Evolutionary conservation across 139 green algal species (phyloP), one percentile per base, ranked within the genome.

Genomic region (Chlorokybus atmophyticus): DNA sequence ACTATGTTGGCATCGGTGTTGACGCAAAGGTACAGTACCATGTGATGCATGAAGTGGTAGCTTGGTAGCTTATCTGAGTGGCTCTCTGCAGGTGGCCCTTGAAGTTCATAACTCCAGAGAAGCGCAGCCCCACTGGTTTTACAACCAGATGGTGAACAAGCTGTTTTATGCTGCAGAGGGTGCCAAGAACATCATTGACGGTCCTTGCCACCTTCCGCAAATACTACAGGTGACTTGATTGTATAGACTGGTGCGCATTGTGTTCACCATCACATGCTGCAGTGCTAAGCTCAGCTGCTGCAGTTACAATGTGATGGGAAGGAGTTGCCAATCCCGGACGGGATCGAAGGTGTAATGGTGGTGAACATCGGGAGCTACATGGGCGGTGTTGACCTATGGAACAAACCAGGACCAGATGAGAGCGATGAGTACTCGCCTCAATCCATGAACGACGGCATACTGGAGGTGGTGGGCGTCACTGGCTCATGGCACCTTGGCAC

Each of bases 141-240:
- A 67, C 38, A 70, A 28, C 55, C 62, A 67, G 55, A 55, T 70
- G 55, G 0, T 80, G 28, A 83, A 84, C 65, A 83, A 85, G 68
- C 25, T 91, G 35, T 74, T 77, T 64, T 93, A 93, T 70, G 83
- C 78, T 8, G 71, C 66, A 1, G 54, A 92, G 41, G 85, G 84
- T 3, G 80, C 79, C 0, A 62, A 63, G 24, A 79, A 90, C 60
- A 75, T 90, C 39, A n/a, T n/a, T n/a, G 40, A 87, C n/a, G 74
- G n/a, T n/a, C n/a, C n/a, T n/a, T n/a, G n/a, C n/a, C n/a, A n/a
- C n/a, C n/a, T n/a, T n/a, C n/a, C n/a, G n/a, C n/a, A n/a, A n/a
- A n/a, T n/a, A n/a, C n/a, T n/a, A n/a, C n/a, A n/a, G n/a, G n/a
- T n/a, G n/a, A n/a, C n/a, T n/a, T n/a, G n/a, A n/a, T n/a, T n/a